Conservation (phyloP, 208 protist genomes). For the Acanthamoeba triangularis region DNA sequence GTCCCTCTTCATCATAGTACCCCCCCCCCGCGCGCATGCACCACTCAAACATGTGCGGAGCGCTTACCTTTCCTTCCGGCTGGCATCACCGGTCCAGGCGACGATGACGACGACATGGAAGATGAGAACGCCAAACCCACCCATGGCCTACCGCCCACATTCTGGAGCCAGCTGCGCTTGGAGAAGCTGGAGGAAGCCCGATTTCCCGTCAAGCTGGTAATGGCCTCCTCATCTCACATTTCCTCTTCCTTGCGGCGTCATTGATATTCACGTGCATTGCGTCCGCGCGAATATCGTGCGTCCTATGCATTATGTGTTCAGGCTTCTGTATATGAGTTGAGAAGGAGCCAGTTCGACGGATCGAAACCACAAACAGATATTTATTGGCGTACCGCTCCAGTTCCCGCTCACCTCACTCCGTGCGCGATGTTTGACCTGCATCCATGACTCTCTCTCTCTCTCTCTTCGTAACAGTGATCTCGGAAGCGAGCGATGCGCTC, state of each 20-base stretch:
- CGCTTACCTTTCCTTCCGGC: neutral
- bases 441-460: neutral
- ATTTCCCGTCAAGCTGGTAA: conserved; percentile 36
- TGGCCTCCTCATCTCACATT: neutral
- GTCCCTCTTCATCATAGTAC: neutral
- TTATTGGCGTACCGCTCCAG: conserved; percentile 17
- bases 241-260: neutral
- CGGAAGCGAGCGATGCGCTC: conserved; percentile 14
- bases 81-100: neutral
- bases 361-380: neutral
- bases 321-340: conserved; percentile 32
- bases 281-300: neutral
- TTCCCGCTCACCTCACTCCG: no score
- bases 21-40: neutral
- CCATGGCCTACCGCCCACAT: conserved; percentile 16
- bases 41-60: no score
- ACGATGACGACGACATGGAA: neutral
- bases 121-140: conserved; percentile 7
- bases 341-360: neutral
- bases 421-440: neutral
- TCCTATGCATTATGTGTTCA: neutral
- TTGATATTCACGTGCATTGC: neutral
- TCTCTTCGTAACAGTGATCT: neutral
- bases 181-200: neutral
- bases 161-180: conserved; percentile 55